phyloP scores from a whole-genome alignment of 2,329 filamentous ascomycete species.

The Phaeosphaeria sp. region DNA sequence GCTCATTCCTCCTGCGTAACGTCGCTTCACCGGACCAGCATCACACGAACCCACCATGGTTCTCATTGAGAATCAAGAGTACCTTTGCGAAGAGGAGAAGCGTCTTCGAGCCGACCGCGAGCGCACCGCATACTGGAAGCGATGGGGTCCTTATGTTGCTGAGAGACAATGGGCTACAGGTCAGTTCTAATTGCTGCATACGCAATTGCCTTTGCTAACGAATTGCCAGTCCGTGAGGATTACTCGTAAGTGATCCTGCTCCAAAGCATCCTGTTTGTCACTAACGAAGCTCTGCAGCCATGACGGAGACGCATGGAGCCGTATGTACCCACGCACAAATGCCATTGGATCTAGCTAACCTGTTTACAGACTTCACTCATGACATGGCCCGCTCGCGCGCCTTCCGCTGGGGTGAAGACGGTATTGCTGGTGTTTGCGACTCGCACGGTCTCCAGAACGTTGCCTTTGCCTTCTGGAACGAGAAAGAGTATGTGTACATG shows the following conservation, averaged over 20 bases:
- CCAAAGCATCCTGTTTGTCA: conserved; percentile 11
- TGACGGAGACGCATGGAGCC: conserved; percentile 91
- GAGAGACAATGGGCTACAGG: conserved; percentile 96
- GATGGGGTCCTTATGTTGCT: conserved; percentile 93
- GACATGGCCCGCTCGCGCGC: conserved; percentile 87
- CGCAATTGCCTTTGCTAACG: conserved; percentile 32
- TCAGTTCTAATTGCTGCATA: conserved; percentile 48
- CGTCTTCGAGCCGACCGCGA: conserved; percentile 85
- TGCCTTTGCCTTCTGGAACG: conserved; percentile 97
- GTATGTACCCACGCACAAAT: conserved; percentile 61
- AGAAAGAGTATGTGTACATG: conserved; percentile 74
- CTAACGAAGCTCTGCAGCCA: conserved; percentile 60
- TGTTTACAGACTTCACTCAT: conserved; percentile 80
- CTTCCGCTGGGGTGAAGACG: conserved; percentile 96
- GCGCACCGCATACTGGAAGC: conserved; percentile 93
- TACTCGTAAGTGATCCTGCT: conserved; percentile 67
- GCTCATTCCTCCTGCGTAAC: conserved; percentile 10
- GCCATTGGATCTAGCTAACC: conserved; percentile 30
- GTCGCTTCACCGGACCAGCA: conserved; percentile 7
- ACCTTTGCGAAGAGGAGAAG: conserved; percentile 88
- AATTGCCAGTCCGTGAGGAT: conserved; percentile 78
- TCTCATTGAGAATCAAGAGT: conserved; percentile 85
- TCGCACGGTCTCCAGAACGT: conserved; percentile 91
- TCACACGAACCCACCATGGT: conserved; percentile 68
- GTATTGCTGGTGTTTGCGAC: conserved; percentile 94